Evolutionary conservation across 2,329 filamentous ascomycete species (phyloP), one percentile per base, ranked within the genome.

Genomic region (Sporothrix pseudoabietina): DNA sequence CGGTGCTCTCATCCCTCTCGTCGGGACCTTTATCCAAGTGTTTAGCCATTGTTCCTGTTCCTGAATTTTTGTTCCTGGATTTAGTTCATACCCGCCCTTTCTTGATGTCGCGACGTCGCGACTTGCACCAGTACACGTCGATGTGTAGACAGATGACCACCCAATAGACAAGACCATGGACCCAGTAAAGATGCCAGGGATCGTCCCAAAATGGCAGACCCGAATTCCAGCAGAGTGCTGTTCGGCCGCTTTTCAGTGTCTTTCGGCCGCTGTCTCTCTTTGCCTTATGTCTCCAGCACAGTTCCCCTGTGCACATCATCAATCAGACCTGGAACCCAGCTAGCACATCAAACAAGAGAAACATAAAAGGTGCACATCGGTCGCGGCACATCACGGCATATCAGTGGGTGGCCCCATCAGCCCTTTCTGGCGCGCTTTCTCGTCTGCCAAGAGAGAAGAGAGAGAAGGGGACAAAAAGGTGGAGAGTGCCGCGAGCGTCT

Each of bases 151-250:
- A 14, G 47, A 52, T 16, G 47, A 19, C 47, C 5, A 55, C 22
- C 9, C 22, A 22, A 16, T 49, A 16, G 44, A 49, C 44, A 44
- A 41, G 41, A 52, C 47, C 10, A 55, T 26, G 14, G 26, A 30
- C 52, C 52, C 7, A 39, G 16, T 39, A 39, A n/a, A 69, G 16
- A 35, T 19, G 30, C 41, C 9, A 65, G 35, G n/a, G 32, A 69
- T 41, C 30, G 22, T 41, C 32, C 4, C 14, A n/a, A 69, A 52
- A 39, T 47, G 68, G 52, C 19, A 44, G 12, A 19, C 32, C n/a
- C 6, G 35, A 49, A 70, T 57, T 70, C 68, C 68, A 70, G 52
- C 32, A 59, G 35, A 32, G 35, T 59, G 68, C 68, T 32, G 52
- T 57, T n/a, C 52, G 32, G 32, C 30, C 32, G 41, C 16, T 68